Evolutionary conservation across 208 protist genomes (phyloP).

Genomic region (Leishmania arabica): DNA sequence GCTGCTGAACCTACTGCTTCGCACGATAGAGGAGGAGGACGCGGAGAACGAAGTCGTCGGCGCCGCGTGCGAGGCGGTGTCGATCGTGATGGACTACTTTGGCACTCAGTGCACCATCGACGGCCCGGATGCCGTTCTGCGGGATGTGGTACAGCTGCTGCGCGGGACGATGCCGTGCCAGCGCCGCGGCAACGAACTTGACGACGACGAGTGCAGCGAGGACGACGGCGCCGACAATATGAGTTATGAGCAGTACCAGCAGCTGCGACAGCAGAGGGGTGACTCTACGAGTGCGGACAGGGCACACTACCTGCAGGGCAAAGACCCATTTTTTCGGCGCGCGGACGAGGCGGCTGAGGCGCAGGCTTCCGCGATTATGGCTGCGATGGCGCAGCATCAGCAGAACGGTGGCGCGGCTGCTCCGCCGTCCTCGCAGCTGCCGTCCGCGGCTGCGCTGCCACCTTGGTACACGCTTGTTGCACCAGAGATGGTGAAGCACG

Average conservation of each 20-base stretch:
- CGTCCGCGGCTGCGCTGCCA: constrained; percentile 26
- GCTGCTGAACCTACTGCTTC: constrained; percentile 46
- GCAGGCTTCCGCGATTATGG: constrained; percentile 30
- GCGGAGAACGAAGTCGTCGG: constrained; percentile 75
- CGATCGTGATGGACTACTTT: constrained; percentile 68
- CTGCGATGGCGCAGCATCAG: constrained; percentile 32
- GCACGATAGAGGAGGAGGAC: constrained; percentile 55
- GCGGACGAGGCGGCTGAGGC: constrained; percentile 29
- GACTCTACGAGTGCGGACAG: constrained; percentile 1
- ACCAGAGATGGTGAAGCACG: constrained; percentile 28
- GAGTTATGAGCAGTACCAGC: constrained; percentile 27
- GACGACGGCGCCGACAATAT: constrained; percentile 16
- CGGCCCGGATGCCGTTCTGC: constrained; percentile 51
- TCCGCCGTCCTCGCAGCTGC: constrained; percentile 17
- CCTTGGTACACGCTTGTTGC: constrained; percentile 36
- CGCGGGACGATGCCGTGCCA: constrained; percentile 63
- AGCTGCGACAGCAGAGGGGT: constrained; percentile 9
- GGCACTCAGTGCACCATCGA: constrained; percentile 55
- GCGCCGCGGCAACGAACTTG: constrained; percentile 34
- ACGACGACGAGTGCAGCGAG: constrained; percentile 46
- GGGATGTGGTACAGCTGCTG: constrained; percentile 49
- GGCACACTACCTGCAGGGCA: constrained; percentile 6
- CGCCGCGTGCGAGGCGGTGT: constrained; percentile 73
- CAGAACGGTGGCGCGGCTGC: constrained; percentile 17
- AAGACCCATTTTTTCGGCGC: constrained; percentile 28